A percentile compares a stretch with the other conserved stretches of the same genome.
phyloP scores from a whole-genome alignment of 1,284 basidiomycete species.

The Ceratobasidium sp. region DNA sequence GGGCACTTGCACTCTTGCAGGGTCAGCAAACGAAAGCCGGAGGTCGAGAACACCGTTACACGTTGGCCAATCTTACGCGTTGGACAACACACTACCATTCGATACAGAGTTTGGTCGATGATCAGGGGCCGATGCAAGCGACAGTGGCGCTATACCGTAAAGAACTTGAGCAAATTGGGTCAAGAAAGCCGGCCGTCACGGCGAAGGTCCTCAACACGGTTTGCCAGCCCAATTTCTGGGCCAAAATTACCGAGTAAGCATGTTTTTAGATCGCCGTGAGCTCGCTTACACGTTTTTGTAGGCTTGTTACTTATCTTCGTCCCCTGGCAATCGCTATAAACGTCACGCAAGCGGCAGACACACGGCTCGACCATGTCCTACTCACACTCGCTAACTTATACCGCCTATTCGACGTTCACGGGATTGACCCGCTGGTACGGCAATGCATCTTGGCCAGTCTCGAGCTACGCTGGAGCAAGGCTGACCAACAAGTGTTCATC shows the following conservation, averaged over 20 bases:
- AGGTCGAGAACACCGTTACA: not conserved
- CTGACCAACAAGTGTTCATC: slow-evolving; percentile 27
- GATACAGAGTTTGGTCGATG: not conserved
- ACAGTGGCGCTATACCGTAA: not conserved
- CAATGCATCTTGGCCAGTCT: slow-evolving; percentile 26
- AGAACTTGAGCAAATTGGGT: not conserved
- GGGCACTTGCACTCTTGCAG: slow-evolving; percentile 53
- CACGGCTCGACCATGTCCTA: slow-evolving; percentile 59
- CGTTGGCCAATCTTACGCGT: not conserved
- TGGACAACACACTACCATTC: slow-evolving; percentile 15
- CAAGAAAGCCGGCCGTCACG: not conserved
- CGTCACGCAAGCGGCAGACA: slow-evolving; percentile 57
- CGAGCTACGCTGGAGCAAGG: slow-evolving; percentile 13
- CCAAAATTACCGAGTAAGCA: not conserved
- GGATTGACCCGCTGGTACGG: too few species aligned
- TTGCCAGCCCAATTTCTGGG: slow-evolving; percentile 11
- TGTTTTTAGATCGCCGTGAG: not conserved
- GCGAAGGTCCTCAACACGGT: not conserved
- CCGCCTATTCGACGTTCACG: too few species aligned
- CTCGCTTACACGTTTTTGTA: slow-evolving; percentile 42
- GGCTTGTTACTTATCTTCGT: slow-evolving; percentile 56
- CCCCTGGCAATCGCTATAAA: slow-evolving; percentile 62
- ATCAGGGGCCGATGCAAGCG: not conserved
- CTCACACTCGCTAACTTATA: slow-evolving; percentile 58
- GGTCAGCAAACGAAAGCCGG: slow-evolving; percentile 41